Conservation (phyloP, 2,329 filamentous ascomycete species). For the Catunica adiposa region DNA sequence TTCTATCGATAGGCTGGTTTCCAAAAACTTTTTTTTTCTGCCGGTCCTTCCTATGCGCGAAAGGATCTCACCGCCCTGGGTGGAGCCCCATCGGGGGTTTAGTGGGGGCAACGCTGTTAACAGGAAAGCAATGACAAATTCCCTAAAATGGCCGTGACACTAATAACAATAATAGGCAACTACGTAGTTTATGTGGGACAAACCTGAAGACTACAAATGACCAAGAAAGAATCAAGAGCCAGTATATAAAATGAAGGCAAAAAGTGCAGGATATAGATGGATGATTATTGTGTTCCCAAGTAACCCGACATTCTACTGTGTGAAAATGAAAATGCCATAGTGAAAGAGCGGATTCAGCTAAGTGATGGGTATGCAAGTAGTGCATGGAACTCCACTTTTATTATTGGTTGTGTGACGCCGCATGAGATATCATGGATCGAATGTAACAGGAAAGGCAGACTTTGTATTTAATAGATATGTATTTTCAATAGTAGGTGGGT, state of each 20-base stretch:
- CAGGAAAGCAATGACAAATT: background rate
- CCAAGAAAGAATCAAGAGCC: no score
- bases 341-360: constrained; percentile 4
- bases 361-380: background rate
- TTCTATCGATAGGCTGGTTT: background rate
- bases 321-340: background rate
- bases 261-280: background rate
- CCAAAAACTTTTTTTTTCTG: constrained; percentile 14
- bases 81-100: background rate
- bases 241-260: no score
- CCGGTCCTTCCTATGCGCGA: background rate
- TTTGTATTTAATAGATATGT: background rate
- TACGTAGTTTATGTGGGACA: background rate
- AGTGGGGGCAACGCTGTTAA: background rate
- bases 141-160: background rate
- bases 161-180: background rate
- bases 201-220: background rate
- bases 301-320: background rate
- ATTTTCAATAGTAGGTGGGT: no score
- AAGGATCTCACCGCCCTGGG: background rate
- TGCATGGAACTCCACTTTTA: constrained; percentile 5
- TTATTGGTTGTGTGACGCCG: background rate
- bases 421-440: background rate
- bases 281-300: background rate
- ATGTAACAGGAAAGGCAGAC: background rate